phyloP scores from a whole-genome alignment of 305 asterid genomes.

The Ruellia speciosa region DNA sequence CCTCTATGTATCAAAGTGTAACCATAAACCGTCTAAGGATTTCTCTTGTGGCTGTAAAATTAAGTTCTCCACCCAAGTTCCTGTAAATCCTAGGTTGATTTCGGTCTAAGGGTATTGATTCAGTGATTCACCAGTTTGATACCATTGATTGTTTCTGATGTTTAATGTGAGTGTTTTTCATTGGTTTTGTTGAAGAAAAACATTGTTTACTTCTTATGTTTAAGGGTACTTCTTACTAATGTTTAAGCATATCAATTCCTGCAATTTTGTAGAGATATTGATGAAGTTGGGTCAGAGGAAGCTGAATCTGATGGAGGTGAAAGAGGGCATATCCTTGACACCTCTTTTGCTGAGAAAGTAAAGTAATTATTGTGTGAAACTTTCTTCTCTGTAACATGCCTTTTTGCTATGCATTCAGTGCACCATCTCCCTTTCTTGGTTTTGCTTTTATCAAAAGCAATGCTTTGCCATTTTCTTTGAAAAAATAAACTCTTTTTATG shows the following conservation, averaged over 20 bases:
- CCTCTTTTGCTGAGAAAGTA: constrained; percentile 54
- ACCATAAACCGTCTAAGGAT: background rate
- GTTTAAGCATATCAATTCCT: constrained; percentile 19
- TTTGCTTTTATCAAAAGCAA: background rate
- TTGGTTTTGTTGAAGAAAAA: background rate
- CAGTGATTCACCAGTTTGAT: background rate
- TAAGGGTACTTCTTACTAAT: background rate
- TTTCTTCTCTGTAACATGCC: constrained; percentile 10
- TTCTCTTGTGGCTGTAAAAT: background rate
- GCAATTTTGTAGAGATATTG: constrained; percentile 62
- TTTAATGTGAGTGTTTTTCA: background rate
- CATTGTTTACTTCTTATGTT: background rate
- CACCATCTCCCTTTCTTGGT: background rate
- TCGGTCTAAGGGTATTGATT: background rate
- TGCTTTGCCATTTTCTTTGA: background rate
- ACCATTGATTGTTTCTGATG: background rate
- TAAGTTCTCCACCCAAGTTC: background rate
- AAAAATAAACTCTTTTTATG: constrained; percentile 21
- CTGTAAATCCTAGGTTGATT: too few species aligned
- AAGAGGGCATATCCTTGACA: constrained; percentile 38
- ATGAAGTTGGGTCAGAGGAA: constrained; percentile 59
- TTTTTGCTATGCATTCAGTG: background rate
- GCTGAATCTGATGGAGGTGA: constrained; percentile 41
- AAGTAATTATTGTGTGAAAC: constrained; percentile 21
- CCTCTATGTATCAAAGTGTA: background rate